Evolutionary conservation across 1,139 yeast genomes (phyloP).

Genomic region (Blastobotrys indianensis): DNA sequence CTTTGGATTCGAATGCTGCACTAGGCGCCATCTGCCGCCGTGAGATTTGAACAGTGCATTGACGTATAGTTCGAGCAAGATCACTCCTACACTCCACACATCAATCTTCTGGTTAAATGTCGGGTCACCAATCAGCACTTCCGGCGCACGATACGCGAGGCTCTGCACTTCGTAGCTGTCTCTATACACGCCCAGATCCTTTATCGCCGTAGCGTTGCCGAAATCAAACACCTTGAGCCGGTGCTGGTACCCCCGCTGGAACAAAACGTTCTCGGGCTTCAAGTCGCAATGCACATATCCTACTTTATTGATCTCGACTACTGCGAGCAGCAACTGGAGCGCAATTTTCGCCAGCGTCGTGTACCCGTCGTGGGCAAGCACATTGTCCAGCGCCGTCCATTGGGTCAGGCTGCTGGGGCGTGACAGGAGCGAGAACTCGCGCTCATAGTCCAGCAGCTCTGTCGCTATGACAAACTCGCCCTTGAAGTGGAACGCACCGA

Average conservation of each 20-base stretch:
- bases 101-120: conserved; percentile 23
- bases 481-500: conserved; percentile 16
- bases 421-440: conserved; percentile 12
- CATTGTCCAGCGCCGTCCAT: not conserved
- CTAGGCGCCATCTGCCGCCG: conserved; percentile 15
- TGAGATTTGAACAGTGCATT: conserved; percentile 16
- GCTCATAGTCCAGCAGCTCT: conserved; percentile 18
- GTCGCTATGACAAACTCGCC: conserved; percentile 17
- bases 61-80: conserved; percentile 24
- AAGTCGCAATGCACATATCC: conserved; percentile 73
- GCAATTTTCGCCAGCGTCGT: conserved; percentile 22
- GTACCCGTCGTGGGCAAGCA: conserved; percentile 7
- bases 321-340: conserved; percentile 22
- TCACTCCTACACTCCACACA: conserved; percentile 27
- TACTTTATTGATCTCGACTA: conserved; percentile 37
- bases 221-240: conserved; percentile 24
- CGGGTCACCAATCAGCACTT: conserved; percentile 26
- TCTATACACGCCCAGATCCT: conserved; percentile 18
- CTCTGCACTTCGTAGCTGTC: conserved; percentile 25
- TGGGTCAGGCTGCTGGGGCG: conserved; percentile 1
- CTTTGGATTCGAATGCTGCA: conserved; percentile 10
- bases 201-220: conserved; percentile 21
- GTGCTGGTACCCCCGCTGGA: conserved; percentile 14
- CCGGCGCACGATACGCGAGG: conserved; percentile 28
- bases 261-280: conserved; percentile 73